Percentiles rank a stretch among this genome's conserved stretches.
Evolutionary conservation across 2,329 filamentous ascomycete species (phyloP).

Genomic region (Arachnopeziza araneosa): DNA sequence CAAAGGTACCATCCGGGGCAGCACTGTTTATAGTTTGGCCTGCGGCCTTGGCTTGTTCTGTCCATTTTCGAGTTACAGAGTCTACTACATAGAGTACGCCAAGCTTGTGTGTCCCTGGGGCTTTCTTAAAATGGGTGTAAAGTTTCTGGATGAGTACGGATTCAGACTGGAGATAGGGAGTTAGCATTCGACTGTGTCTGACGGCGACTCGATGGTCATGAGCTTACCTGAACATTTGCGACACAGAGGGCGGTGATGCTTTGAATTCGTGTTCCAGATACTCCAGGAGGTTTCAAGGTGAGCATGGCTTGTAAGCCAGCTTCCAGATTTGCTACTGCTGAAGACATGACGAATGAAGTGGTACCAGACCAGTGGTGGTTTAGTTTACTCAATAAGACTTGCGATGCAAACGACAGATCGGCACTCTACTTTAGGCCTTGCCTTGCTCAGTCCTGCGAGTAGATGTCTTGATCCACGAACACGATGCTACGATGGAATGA

Average conservation of each 20-base stretch:
- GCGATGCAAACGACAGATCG: slow-evolving; percentile 11
- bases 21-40: slow-evolving; percentile 75
- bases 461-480: slow-evolving; percentile 10
- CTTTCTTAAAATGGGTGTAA: slow-evolving; percentile 95
- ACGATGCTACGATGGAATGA: slow-evolving; percentile 8
- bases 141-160: slow-evolving; percentile 93
- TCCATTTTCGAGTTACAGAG: slow-evolving; percentile 98
- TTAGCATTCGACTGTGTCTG: slow-evolving; percentile 11
- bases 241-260: slow-evolving; percentile 84
- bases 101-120: slow-evolving; percentile 91
- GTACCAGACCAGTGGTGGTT: slow-evolving; percentile 9
- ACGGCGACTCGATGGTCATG: slow-evolving; percentile 14
- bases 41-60: slow-evolving; percentile 85
- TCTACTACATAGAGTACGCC: slow-evolving; percentile 99
- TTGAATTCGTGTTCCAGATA: slow-evolving; percentile 87
- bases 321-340: slow-evolving; percentile 87
- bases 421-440: slow-evolving; percentile 20
- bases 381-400: slow-evolving; percentile 11
- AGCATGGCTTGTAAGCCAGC: slow-evolving; percentile 87
- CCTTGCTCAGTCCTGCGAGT: slow-evolving; percentile 13
- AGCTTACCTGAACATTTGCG: slow-evolving; percentile 79
- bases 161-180: slow-evolving; percentile 64
- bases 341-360: slow-evolving; percentile 53
- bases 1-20: slow-evolving; percentile 87
- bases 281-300: slow-evolving; percentile 83